Percentiles rank a stretch among this genome's conserved stretches.
These are phyloP conservation scores for Dactylella cylindrospora DNA, from an alignment of 2,329 filamentous ascomycete species.

Conservation along the genomic window DNA sequence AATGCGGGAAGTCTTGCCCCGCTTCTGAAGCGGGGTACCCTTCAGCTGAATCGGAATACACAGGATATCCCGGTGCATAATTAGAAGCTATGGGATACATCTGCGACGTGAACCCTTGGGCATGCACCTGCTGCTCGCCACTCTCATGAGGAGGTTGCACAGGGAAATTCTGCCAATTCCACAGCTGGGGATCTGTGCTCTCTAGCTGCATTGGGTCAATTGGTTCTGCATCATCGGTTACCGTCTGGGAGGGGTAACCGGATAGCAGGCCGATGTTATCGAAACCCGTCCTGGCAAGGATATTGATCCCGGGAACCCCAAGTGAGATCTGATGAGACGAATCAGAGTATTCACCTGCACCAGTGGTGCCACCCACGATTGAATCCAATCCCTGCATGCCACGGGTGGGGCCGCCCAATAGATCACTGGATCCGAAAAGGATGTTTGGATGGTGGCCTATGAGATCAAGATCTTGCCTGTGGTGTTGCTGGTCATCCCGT, in stretches of 20 bases:
- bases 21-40: conserved; percentile 25
- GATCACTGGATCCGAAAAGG: conserved; percentile 12
- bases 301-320: conserved; percentile 42
- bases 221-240: conserved; percentile 14
- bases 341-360: conserved; percentile 13
- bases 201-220: conserved; percentile 31
- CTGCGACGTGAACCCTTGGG: conserved; percentile 29
- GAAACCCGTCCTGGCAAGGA: conserved; percentile 22
- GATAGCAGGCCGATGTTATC: conserved; percentile 28
- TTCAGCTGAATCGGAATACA: conserved; percentile 13
- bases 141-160: conserved; percentile 10
- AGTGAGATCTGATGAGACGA: conserved; percentile 27
- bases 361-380: conserved; percentile 11
- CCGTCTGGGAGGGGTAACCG: conserved; percentile 30
- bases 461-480: conserved; percentile 14
- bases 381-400: conserved; percentile 17
- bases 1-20: conserved; percentile 14
- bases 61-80: conserved; percentile 21
- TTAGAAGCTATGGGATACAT: conserved; percentile 29
- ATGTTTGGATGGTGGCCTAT: conserved; percentile 7
- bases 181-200: conserved; percentile 10
- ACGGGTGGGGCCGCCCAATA: conserved; percentile 8
- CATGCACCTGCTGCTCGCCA: conserved; percentile 18
- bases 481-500: conserved; percentile 10
- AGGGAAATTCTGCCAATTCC: conserved; percentile 28